Evolutionary conservation across 176 grass and related monocot species (phyloP), one percentile per base, ranked within the genome.

Genomic region (Cymbopogon citratus): DNA sequence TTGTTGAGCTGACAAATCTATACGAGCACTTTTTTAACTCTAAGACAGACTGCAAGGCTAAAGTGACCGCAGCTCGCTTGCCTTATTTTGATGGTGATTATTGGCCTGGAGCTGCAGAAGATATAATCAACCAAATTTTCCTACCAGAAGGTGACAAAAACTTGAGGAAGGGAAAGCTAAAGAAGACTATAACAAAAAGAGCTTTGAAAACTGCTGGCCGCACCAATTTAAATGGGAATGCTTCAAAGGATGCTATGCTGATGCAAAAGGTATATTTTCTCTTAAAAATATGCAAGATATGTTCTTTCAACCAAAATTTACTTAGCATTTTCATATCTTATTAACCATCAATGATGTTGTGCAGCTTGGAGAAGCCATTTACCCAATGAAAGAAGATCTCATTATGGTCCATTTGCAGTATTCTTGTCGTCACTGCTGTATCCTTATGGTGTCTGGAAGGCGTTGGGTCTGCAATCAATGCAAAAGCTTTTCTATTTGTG

Each of bases 81-180:
- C 95, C 95, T 63, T 98, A 98, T 73, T 98, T 98, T 79, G 95
- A 98, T 84, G 95, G 95, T 49, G 95, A 98, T 83, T 98, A 98
- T 81, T 98, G 95, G 92, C 92, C 95, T 40, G 92, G 90, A 67
- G 90, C 92, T 78, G 88, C 95, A 72, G 95, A 98, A 71, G 95
- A 93, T 85, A 95, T 95, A 46, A 91, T 98, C 54, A 91, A 88
- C 60, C 88, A 98, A 85, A 80, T 91, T 85, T 59, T 43, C 7
- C 81, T 79, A 52, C 84, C 85, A 63, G 92, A 94, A 83, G 84
- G 86, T 73, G 86, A 77, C 16, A 74, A 82, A 38, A 98, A 91
- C 73, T 68, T 84, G 48, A 94, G 90, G 87, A 94, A 89, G 49
- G 85, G 90, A 3, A 98, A 90, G 87, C 76, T 75, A 54, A 98